A percentile compares a stretch with the other conserved stretches of the same genome.
Evolutionary conservation across 2,329 filamentous ascomycete species (phyloP).

Genomic region (Aspergillus sp.): DNA sequence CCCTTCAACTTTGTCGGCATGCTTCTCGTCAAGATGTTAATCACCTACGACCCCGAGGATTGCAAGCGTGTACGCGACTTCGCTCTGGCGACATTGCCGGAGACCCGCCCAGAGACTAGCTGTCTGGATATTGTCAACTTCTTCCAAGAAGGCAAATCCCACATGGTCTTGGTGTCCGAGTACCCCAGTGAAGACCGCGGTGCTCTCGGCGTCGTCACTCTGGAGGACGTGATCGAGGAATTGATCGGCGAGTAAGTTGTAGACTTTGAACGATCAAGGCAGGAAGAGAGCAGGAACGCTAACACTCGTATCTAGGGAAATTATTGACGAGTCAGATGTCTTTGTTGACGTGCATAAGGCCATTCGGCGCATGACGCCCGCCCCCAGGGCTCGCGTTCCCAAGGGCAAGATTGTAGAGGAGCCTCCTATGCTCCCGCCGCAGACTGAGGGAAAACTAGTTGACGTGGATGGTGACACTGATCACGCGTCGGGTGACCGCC

Average conservation of each 20-base stretch:
- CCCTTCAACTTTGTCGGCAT: constrained; percentile 90
- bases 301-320: constrained; percentile 63
- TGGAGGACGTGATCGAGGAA: constrained; percentile 98
- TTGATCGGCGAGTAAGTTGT: constrained; percentile 85
- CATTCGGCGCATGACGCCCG: constrained; percentile 81
- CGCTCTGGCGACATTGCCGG: constrained; percentile 85
- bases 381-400: constrained; percentile 71
- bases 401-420: constrained; percentile 55
- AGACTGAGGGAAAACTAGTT: constrained; percentile 37
- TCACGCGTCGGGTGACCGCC: constrained; percentile 18
- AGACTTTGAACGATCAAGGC: background rate
- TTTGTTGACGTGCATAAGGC: constrained; percentile 98
- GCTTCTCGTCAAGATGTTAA: constrained; percentile 97
- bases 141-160: constrained; percentile 98
- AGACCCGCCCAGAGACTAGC: constrained; percentile 91
- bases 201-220: constrained; percentile 86
- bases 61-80: constrained; percentile 83
- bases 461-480: constrained; percentile 47
- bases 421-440: constrained; percentile 32
- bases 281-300: background rate
- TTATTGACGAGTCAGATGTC: constrained; percentile 97
- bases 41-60: constrained; percentile 97
- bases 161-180: constrained; percentile 96
- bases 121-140: constrained; percentile 99
- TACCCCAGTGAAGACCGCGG: constrained; percentile 86